phyloP scores from a whole-genome alignment of 345 rosid genomes.

The Brassica rapa region DNA sequence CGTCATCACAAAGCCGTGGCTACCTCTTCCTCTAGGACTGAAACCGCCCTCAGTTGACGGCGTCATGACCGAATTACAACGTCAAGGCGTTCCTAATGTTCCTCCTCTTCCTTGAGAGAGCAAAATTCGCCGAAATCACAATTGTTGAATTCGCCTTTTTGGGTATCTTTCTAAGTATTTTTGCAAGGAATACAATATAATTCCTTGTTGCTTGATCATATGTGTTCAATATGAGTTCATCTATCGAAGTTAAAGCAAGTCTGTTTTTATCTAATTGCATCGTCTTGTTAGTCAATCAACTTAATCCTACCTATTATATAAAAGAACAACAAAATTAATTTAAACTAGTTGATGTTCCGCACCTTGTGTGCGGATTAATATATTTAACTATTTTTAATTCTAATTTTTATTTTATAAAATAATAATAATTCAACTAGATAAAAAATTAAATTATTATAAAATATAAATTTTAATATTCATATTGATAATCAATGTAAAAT shows the following conservation, averaged over 20 bases:
- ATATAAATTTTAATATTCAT: too few species aligned
- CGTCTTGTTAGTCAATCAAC: too few species aligned
- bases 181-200: conserved; percentile 19
- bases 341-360: too few species aligned
- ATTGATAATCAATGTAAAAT: too few species aligned
- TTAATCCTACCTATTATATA: too few species aligned
- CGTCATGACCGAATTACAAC: conserved; percentile 70
- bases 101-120: conserved; percentile 50
- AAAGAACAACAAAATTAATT: too few species aligned
- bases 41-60: conserved; percentile 73
- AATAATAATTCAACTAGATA: too few species aligned
- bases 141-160: conserved; percentile 5
- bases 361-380: too few species aligned
- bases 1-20: conserved; percentile 77
- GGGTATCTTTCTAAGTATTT: conserved; percentile 13
- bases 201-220: conserved; percentile 25
- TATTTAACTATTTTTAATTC: too few species aligned
- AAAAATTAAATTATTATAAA: too few species aligned
- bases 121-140: conserved; percentile 33
- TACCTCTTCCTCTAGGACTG: conserved; percentile 77
- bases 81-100: conserved; percentile 63
- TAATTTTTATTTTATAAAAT: too few species aligned
- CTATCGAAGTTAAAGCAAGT: conserved; percentile 20
- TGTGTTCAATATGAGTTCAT: conserved; percentile 19
- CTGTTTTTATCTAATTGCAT: too few species aligned